A percentile compares a stretch with the other conserved stretches of the same genome.
phyloP scores from a whole-genome alignment of 169 alveolate genomes.

The Plasmodium knowlesi region DNA sequence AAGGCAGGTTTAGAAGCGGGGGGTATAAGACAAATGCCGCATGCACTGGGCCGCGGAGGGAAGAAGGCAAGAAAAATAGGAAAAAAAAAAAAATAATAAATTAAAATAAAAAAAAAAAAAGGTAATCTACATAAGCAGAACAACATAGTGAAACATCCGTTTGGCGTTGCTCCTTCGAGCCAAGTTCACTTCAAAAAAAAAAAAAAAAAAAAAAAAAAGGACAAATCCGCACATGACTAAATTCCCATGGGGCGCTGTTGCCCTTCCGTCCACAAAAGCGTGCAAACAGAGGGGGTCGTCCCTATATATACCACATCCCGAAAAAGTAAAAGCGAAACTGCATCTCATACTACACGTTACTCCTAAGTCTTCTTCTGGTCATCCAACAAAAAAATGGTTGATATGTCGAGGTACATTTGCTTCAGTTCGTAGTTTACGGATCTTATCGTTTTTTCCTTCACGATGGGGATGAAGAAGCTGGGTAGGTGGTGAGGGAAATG shows the following conservation, averaged over 20 bases:
- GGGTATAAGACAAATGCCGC: neutral
- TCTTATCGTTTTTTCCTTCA: conserved; percentile 75
- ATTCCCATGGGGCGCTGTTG: neutral
- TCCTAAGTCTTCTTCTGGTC: conserved; percentile 10
- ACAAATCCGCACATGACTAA: neutral
- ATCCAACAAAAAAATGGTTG: conserved; percentile 65
- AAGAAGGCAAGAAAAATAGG: neutral
- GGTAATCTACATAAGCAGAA: neutral
- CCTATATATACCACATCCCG: neutral
- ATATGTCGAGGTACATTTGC: conserved; percentile 69
- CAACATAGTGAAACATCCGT: neutral
- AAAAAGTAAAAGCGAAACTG: neutral
- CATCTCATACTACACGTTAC: neutral
- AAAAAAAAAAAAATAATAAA: neutral
- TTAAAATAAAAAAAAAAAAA: neutral
- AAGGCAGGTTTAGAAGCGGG: neutral
- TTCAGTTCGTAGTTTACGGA: conserved; percentile 51
- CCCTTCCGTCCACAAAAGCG: neutral
- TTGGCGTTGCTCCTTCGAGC: neutral
- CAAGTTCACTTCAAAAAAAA: neutral
- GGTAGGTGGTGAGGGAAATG: neutral
- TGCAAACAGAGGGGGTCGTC: neutral
- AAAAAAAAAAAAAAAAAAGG: neutral
- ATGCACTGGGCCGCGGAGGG: neutral
- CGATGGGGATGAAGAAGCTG: conserved; percentile 72